These are phyloP conservation scores for Pythium sp. DNA, from an alignment of 352 stramenopile genomes.

Conservation along the genomic window DNA sequence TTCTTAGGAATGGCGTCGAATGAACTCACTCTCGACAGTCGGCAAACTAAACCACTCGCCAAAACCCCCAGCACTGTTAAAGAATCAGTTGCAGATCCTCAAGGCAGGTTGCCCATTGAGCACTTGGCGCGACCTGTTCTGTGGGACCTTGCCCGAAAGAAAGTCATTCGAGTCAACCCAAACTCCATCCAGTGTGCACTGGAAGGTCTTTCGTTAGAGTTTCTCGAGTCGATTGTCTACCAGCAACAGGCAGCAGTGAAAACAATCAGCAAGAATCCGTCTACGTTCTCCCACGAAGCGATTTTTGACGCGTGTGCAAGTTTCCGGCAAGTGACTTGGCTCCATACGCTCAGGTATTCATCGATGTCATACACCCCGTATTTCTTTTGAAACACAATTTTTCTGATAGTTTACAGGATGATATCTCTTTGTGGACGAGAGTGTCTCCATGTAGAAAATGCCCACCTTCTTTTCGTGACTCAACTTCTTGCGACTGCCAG, in stretches of 20 bases:
- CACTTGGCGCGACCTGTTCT: conserved; percentile 37
- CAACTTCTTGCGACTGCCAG: conserved; percentile 29
- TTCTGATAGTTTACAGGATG: conserved; percentile 18
- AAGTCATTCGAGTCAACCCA: conserved; percentile 31
- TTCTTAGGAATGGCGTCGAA: conserved; percentile 13
- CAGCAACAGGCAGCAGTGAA: conserved; percentile 42
- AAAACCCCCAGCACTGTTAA: background rate
- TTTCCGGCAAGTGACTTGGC: conserved; percentile 57
- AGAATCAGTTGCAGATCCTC: background rate
- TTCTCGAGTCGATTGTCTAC: conserved; percentile 41
- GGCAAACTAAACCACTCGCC: background rate
- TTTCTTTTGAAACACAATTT: conserved; percentile 3
- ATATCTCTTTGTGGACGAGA: conserved; percentile 12
- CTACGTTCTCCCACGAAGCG: conserved; percentile 32
- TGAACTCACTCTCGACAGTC: background rate
- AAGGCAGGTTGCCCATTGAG: conserved; percentile 24
- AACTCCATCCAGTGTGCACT: conserved; percentile 26
- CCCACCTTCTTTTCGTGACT: conserved; percentile 20
- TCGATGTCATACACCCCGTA: background rate
- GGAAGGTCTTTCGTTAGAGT: conserved; percentile 33
- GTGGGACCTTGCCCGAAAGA: conserved; percentile 49
- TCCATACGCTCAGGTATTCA: conserved; percentile 59
- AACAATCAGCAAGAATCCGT: conserved; percentile 47
- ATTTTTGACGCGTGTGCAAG: conserved; percentile 52
- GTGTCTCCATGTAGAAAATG: conserved; percentile 10